These are phyloP conservation scores for Cyclostephanos tholiformis DNA, from an alignment of 108 stramenopile genomes.

Conservation along the genomic window DNA sequence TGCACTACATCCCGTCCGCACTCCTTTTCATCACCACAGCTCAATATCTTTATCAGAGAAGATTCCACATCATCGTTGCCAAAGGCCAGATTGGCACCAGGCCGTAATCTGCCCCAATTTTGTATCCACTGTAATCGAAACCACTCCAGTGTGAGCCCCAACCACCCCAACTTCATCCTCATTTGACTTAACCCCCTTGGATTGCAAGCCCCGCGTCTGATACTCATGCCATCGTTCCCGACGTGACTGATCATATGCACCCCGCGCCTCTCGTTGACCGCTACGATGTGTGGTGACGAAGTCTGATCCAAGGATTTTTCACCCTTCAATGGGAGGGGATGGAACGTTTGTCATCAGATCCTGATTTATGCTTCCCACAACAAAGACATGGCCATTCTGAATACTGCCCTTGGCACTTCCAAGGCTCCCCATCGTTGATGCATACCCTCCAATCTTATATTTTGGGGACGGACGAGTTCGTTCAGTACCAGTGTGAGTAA, in stretches of 20 bases:
- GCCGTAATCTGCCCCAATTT: constrained; percentile 73
- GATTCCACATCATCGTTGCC: constrained; percentile 63
- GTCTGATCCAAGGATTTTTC: constrained; percentile 79
- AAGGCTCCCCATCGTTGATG: background rate
- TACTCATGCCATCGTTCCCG: constrained; percentile 73
- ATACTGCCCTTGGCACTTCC: background rate
- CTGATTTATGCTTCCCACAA: constrained; percentile 82
- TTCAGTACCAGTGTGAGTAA: too few species aligned
- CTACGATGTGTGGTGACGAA: constrained; percentile 68
- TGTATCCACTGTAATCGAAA: constrained; percentile 71
- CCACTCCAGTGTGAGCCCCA: constrained; percentile 68
- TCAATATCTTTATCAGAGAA: constrained; percentile 18
- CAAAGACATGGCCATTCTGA: constrained; percentile 55
- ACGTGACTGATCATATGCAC: constrained; percentile 83
- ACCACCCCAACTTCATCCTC: constrained; percentile 3
- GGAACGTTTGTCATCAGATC: constrained; percentile 71
- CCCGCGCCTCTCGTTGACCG: constrained; percentile 36
- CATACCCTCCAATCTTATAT: background rate
- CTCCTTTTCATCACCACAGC: constrained; percentile 4
- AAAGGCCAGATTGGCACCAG: constrained; percentile 80
- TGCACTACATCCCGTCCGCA: constrained; percentile 59
- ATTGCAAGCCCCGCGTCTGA: constrained; percentile 48
- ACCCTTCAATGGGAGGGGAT: constrained; percentile 64
- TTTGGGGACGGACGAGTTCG: too few species aligned
- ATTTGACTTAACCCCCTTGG: constrained; percentile 13